Percentiles rank a stretch among this genome's conserved stretches.
These are phyloP conservation scores for Microsporum canis DNA, from an alignment of 2,329 filamentous ascomycete genomes.

Conservation along the genomic window DNA sequence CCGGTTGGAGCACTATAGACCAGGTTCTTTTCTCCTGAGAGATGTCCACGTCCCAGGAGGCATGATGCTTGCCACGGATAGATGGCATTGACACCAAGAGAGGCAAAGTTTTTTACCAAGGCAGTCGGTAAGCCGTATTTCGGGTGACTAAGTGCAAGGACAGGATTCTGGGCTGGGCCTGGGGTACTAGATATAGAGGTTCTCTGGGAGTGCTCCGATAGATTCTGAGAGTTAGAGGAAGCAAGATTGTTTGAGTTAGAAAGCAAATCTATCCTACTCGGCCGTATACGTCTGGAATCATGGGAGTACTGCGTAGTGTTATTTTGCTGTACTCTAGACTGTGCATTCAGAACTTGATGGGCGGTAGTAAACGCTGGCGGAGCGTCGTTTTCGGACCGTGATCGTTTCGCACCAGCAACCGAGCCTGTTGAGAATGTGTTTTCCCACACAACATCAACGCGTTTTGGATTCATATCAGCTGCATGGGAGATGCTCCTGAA, in stretches of 20 bases:
- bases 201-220: constrained; percentile 49
- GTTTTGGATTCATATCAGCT: neutral
- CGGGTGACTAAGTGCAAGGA: constrained; percentile 51
- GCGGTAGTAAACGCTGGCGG: constrained; percentile 9
- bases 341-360: constrained; percentile 3
- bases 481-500: neutral
- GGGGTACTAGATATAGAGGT: constrained; percentile 23
- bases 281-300: constrained; percentile 1
- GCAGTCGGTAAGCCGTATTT: constrained; percentile 50
- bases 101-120: constrained; percentile 53
- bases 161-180: constrained; percentile 30
- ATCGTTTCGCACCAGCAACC: constrained; percentile 7
- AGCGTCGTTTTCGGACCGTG: constrained; percentile 6
- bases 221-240: constrained; percentile 10
- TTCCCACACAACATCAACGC: neutral
- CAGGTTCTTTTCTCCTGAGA: constrained; percentile 55
- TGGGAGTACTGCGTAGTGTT: constrained; percentile 26
- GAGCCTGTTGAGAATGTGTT: neutral
- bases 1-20: constrained; percentile 73
- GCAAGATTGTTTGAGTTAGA: neutral
- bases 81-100: constrained; percentile 58
- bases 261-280: constrained; percentile 26
- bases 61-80: constrained; percentile 74
- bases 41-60: constrained; percentile 53
- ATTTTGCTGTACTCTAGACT: constrained; percentile 3